A percentile compares a stretch with the other conserved stretches of the same genome.
These are phyloP conservation scores for Verticillium isaacii DNA, from an alignment of 2,329 filamentous ascomycete species.

Conservation along the genomic window DNA sequence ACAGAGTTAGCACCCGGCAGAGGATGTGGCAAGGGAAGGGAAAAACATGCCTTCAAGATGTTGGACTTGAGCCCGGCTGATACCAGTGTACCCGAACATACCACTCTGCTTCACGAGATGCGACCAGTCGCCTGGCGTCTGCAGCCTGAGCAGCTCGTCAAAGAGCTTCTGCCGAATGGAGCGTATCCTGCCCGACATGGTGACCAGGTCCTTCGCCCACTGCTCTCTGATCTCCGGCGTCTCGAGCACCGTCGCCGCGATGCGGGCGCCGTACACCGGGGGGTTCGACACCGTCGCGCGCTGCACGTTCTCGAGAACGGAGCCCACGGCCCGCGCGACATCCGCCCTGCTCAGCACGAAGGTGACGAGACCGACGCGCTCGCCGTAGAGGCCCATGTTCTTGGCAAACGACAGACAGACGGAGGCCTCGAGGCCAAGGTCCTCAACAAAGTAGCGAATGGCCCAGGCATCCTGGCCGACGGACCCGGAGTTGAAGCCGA, in stretches of 20 bases:
- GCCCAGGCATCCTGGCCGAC: conserved; percentile 25
- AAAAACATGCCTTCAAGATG: conserved; percentile 21
- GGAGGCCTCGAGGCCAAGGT: conserved; percentile 41
- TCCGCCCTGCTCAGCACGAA: conserved; percentile 18
- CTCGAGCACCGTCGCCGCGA: conserved; percentile 26
- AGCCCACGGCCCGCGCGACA: conserved; percentile 13
- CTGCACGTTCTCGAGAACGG: conserved; percentile 24
- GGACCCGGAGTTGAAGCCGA: conserved; percentile 26
- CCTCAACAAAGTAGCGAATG: conserved; percentile 26
- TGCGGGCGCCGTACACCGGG: conserved; percentile 27
- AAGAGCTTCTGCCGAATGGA: conserved; percentile 28
- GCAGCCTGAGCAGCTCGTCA: conserved; percentile 21
- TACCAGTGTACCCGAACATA: conserved; percentile 41
- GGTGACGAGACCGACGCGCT: conserved; percentile 24
- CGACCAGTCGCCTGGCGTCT: conserved; percentile 30
- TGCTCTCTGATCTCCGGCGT: conserved; percentile 19
- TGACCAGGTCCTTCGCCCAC: conserved; percentile 28
- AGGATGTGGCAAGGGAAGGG: background rate
- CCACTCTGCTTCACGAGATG: conserved; percentile 31
- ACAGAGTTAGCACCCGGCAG: no score
- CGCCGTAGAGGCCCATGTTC: conserved; percentile 45
- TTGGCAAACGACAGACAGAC: conserved; percentile 59
- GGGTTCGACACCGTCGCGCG: conserved; percentile 29
- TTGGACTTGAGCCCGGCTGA: conserved; percentile 41
- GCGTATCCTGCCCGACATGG: conserved; percentile 29